phyloP scores from a whole-genome alignment of 139 green algal genomes.

The Chlorella sp. region DNA sequence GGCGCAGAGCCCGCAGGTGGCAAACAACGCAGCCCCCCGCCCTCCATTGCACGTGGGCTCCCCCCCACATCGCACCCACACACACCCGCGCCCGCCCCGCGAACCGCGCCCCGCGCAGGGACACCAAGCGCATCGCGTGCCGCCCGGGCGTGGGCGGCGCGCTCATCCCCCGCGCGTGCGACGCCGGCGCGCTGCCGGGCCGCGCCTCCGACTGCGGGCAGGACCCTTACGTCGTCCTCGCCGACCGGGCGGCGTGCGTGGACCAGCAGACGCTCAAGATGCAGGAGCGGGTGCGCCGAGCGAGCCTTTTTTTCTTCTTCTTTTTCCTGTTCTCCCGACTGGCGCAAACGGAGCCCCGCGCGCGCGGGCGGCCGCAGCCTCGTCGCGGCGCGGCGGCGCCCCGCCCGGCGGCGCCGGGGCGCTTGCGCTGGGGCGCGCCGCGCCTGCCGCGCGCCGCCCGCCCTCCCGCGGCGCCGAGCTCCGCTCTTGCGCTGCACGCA shows the following conservation, averaged over 20 bases:
- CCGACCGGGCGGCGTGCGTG: conserved; percentile 79
- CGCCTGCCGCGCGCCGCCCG: no score
- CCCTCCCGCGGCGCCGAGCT: no score
- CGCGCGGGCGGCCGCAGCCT: no score
- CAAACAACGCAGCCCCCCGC: no score
- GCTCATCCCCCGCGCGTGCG: conserved; percentile 76
- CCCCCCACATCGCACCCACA: not conserved
- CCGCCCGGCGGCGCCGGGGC: no score
- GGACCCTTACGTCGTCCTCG: conserved; percentile 86
- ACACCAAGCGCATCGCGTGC: conserved; percentile 64
- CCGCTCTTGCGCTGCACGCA: no score
- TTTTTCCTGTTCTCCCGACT: no score
- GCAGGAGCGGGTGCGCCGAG: conserved; percentile 50
- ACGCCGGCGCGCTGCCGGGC: conserved; percentile 36
- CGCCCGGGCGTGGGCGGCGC: conserved; percentile 85
- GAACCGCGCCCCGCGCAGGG: not conserved
- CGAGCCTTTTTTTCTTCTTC: no score
- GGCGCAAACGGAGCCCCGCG: no score
- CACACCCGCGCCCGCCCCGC: not conserved
- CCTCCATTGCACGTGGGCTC: not conserved
- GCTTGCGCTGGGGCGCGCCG: no score
- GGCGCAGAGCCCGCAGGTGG: no score
- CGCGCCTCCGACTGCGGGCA: conserved; percentile 61
- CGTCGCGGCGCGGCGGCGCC: no score
- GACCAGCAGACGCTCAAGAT: conserved; percentile 98